Conservation (phyloP, 192 early-diverging fungal species). For the Phlyctochytrium arcticum region DNA sequence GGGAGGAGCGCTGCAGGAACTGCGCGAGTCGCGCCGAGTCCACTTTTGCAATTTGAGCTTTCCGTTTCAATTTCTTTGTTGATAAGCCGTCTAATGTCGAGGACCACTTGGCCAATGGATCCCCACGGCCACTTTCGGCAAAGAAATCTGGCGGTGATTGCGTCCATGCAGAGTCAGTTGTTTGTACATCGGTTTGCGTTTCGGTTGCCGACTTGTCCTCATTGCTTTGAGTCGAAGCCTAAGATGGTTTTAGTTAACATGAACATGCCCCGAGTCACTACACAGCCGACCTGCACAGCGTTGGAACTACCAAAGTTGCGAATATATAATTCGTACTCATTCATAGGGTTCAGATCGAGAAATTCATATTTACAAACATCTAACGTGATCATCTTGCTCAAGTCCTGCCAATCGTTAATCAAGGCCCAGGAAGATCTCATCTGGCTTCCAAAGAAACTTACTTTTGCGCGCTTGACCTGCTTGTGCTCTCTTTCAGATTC, state of each 20-base stretch:
- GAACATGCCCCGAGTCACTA: too few relatives aligned
- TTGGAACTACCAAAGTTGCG: slow-evolving; percentile 44
- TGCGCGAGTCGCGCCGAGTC: slow-evolving; percentile 28
- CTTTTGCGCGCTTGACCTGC: slow-evolving; percentile 23
- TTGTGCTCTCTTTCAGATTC: slow-evolving; percentile 1
- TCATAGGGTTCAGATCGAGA: slow-evolving; percentile 46
- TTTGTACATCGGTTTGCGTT: slow-evolving; percentile 44
- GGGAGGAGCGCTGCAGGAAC: slow-evolving; percentile 34
- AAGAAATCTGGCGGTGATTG: slow-evolving; percentile 40
- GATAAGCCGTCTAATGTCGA: not conserved
- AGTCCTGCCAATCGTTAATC: slow-evolving; percentile 27
- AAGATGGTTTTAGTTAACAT: not conserved
- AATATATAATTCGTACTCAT: slow-evolving; percentile 54
- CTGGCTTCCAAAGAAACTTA: not conserved
- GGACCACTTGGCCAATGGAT: slow-evolving; percentile 17
- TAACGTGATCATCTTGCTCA: slow-evolving; percentile 36
- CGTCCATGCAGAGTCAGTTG: slow-evolving; percentile 40
- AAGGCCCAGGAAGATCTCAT: not conserved
- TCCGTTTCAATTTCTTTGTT: not conserved
- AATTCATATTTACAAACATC: slow-evolving; percentile 43
- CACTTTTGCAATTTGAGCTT: slow-evolving; percentile 20
- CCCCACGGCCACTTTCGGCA: slow-evolving; percentile 25
- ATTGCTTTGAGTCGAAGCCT: slow-evolving; percentile 41
- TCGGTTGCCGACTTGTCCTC: slow-evolving; percentile 35
- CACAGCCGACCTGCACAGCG: slow-evolving; percentile 35